Conservation (phyloP, 108 stramenopile species). For the Conticribra weissflogii region DNA sequence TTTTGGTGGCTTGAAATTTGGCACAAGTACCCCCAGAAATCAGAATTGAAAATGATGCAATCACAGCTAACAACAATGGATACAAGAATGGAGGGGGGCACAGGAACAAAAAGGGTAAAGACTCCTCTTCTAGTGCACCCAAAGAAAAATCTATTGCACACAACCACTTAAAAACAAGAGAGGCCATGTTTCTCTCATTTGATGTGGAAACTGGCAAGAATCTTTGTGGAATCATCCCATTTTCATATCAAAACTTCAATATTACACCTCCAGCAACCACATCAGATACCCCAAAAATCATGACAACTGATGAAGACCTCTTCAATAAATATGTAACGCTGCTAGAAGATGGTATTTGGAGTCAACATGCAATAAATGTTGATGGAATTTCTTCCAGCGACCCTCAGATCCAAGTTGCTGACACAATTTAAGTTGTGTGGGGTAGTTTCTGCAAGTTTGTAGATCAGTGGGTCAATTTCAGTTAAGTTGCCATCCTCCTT, state of each 20-base stretch:
- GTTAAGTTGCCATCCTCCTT: not conserved
- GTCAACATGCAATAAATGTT: not conserved
- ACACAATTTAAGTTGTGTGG: not conserved
- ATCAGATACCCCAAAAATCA: too few relatives aligned
- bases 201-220: not conserved
- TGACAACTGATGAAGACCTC: not conserved
- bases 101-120: too few relatives aligned
- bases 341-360: not conserved
- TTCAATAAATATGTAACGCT: not conserved
- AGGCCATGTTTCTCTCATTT: not conserved
- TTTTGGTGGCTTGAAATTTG: too few relatives aligned
- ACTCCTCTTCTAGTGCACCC: not conserved
- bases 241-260: not conserved
- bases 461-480: not conserved
- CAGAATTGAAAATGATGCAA: too few relatives aligned
- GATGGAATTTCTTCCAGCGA: not conserved
- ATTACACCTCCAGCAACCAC: not conserved
- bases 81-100: too few relatives aligned
- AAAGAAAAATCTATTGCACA: not conserved
- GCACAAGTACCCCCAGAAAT: too few relatives aligned
- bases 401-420: not conserved
- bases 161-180: not conserved
- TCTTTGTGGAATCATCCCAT: not conserved
- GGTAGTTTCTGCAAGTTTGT: not conserved
- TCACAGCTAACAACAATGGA: too few relatives aligned